Evolutionary conservation across 1,139 yeast genomes (phyloP).

Genomic region (Protomyces arabidopsidicola): DNA sequence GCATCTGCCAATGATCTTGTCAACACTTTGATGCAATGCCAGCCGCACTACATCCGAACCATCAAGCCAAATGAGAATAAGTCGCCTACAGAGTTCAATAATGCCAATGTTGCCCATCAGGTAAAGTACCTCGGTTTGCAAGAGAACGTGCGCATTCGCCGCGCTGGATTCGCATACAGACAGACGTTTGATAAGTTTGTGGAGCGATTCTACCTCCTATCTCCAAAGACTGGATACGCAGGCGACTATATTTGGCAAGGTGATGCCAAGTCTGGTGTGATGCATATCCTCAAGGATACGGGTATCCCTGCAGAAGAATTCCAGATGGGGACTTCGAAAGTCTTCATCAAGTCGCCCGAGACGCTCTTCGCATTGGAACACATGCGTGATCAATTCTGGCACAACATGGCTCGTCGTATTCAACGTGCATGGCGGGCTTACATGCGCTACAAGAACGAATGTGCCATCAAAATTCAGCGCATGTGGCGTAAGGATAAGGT

Average conservation of each 20-base stretch:
- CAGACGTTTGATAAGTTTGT: slow-evolving; percentile 95
- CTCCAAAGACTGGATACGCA: slow-evolving; percentile 90
- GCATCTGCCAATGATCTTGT: slow-evolving; percentile 85
- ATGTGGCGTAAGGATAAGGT: slow-evolving; percentile 78
- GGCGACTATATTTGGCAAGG: slow-evolving; percentile 97
- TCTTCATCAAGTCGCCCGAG: slow-evolving; percentile 94
- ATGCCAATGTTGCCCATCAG: slow-evolving; percentile 87
- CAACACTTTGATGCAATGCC: slow-evolving; percentile 79
- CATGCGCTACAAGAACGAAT: slow-evolving; percentile 73
- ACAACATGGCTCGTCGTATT: slow-evolving; percentile 94
- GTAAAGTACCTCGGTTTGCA: slow-evolving; percentile 92
- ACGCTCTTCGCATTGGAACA: slow-evolving; percentile 92
- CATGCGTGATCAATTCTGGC: slow-evolving; percentile 97
- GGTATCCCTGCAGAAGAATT: slow-evolving; percentile 75
- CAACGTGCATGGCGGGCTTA: slow-evolving; percentile 96
- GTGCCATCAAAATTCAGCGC: slow-evolving; percentile 77
- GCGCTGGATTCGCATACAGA: slow-evolving; percentile 98
- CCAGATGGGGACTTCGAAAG: slow-evolving; percentile 92
- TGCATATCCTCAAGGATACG: slow-evolving; percentile 71
- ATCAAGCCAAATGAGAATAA: slow-evolving; percentile 95
- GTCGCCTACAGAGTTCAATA: slow-evolving; percentile 85
- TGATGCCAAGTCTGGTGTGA: slow-evolving; percentile 73
- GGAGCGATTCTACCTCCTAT: slow-evolving; percentile 86
- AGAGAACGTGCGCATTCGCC: slow-evolving; percentile 93
- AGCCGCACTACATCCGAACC: slow-evolving; percentile 95